Base-by-base conservation (phyloP, 2,329 filamentous ascomycete species). In the Colletotrichum spaethianum region DNA sequence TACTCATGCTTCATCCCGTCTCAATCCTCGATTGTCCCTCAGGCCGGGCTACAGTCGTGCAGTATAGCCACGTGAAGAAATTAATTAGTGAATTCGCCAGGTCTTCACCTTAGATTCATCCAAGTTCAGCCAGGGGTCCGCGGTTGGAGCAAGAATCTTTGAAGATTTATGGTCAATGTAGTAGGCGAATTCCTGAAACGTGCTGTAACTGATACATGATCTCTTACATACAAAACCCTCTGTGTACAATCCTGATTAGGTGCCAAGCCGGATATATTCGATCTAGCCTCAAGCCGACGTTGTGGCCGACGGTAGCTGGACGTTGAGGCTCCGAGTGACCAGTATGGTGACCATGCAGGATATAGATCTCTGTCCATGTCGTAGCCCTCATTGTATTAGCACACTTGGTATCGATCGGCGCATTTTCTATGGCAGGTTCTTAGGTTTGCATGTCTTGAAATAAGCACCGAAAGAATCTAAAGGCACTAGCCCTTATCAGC, bases 141-240 rank as follows among this genome's bases (percentile, higher is more conserved):
- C n/a, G 11, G 9, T 26, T 5, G n/a, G 23, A 26, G 9, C n/a
- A 48, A 12, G 4, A 11, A 11, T 48, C 9, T 26, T 23, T 14
- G 44, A 11, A 14, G n/a, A 48, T 12, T 48, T 11, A 20, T 2
- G 44, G n/a, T 20, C n/a, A 20, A 46, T 23, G 44, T 4, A n/a
- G 44, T 4, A 23, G 44, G n/a, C 14, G 44, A 11, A 20, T 48
- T n/a, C n/a, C 8, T 6, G 20, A 46, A 4, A n/a, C 11, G 5
- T 26, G 11, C 2, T 2, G 46, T 9, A 48, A n/a, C n/a, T n/a
- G n/a, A n/a, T n/a, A n/a, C n/a, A n/a, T n/a, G n/a, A n/a, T n/a
- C n/a, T n/a, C n/a, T n/a, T n/a, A n/a, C n/a, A n/a, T n/a, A 6
- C 12, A 4, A 14, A 14, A 2, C 3, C 26, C 6, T 2, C 5